Conservation (phyloP, 1,139 yeast species). For the Citeromyces siamensis region DNA sequence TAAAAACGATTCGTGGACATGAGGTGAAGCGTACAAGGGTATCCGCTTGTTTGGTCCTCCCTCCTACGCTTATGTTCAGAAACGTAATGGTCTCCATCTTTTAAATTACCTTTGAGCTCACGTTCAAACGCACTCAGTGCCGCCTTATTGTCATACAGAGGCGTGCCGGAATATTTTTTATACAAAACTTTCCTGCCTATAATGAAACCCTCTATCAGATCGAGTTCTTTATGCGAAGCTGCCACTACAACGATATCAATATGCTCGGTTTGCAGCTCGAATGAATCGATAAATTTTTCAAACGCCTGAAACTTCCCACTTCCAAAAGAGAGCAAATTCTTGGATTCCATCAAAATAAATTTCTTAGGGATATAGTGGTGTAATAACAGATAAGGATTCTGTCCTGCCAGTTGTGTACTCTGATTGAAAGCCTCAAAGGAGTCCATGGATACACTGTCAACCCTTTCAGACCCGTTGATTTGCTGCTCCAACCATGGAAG, state of each 20-base stretch:
- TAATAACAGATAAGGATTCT: conserved; percentile 59
- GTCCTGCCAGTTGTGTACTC: conserved; percentile 35
- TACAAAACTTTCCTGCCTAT: conserved; percentile 49
- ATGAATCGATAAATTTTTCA: conserved; percentile 30
- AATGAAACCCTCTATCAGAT: conserved; percentile 52
- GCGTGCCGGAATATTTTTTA: conserved; percentile 47
- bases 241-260: conserved; percentile 41
- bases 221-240: conserved; percentile 52
- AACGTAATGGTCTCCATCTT: conserved; percentile 26
- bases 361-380: conserved; percentile 69
- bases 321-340: conserved; percentile 34
- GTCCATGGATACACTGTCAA: conserved; percentile 5
- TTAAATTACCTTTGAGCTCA: conserved; percentile 22
- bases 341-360: conserved; percentile 50
- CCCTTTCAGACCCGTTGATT: conserved; percentile 9
- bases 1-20: conserved; percentile 28
- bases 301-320: conserved; percentile 50
- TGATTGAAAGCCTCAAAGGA: conserved; percentile 31
- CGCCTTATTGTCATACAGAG: conserved; percentile 30
- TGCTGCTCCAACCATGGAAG: conserved; percentile 10
- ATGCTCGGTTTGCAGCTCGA: conserved; percentile 13
- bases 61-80: conserved; percentile 28
- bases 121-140: conserved; percentile 2
- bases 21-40: conserved; percentile 22
- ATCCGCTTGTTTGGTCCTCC: conserved; percentile 10